These are phyloP conservation scores for Verticillium dahliae DNA, from an alignment of 2,329 filamentous ascomycete species.

Conservation along the genomic window DNA sequence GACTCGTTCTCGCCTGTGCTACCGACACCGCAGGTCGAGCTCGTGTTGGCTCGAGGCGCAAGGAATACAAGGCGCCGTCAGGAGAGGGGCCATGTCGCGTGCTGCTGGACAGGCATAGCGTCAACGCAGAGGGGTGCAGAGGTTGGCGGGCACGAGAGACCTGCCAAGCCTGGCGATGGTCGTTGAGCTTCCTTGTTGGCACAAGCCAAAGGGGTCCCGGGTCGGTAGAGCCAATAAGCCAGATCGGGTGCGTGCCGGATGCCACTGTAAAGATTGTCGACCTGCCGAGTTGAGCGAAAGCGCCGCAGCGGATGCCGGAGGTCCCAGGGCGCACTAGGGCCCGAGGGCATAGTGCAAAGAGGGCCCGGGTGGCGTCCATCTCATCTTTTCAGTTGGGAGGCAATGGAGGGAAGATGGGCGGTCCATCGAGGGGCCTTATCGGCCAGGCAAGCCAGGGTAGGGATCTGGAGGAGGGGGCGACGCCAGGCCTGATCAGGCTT, in stretches of 20 bases:
- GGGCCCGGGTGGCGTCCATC: not conserved
- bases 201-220: not conserved
- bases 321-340: not conserved
- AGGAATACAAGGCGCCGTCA: not conserved
- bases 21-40: not conserved
- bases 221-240: slow-evolving; percentile 1
- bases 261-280: not conserved
- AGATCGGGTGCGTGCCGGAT: not conserved
- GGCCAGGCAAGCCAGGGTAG: not conserved
- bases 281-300: slow-evolving; percentile 3
- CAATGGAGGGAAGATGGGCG: not conserved
- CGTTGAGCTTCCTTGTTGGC: slow-evolving; percentile 1
- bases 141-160: not conserved
- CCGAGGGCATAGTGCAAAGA: not conserved
- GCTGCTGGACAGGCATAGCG: not conserved
- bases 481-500: not conserved
- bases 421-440: not conserved
- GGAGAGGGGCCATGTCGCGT: not conserved
- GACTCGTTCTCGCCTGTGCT: not conserved
- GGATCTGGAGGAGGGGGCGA: not conserved
- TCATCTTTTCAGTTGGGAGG: not conserved
- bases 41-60: not conserved
- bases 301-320: not conserved
- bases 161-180: not conserved
- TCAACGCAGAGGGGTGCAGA: not conserved